A percentile compares a stretch with the other conserved stretches of the same genome.
Evolutionary conservation across 2,329 filamentous ascomycete species (phyloP).

Genomic region (Fusarium sp.): DNA sequence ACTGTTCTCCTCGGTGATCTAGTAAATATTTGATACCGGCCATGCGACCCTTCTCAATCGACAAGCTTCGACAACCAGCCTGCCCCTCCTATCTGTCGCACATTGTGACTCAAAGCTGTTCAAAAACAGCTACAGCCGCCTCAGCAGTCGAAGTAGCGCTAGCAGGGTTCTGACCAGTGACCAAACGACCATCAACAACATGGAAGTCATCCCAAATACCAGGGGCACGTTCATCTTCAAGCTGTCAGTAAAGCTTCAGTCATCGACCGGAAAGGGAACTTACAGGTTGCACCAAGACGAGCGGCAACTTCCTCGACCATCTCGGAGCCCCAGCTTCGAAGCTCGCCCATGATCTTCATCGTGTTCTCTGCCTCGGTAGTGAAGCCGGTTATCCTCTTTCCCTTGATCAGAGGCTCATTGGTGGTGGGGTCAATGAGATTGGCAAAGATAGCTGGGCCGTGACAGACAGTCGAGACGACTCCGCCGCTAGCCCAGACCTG

Average conservation of each 20-base stretch:
- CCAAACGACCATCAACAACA: conserved; percentile 1
- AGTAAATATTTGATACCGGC: fast-evolving
- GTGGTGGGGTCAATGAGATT: conserved; percentile 1
- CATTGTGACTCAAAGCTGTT: not conserved
- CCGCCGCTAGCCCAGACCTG: conserved; percentile 3
- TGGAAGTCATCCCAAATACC: conserved; percentile 17
- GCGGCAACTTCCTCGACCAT: conserved; percentile 4
- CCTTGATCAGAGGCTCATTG: conserved; percentile 15
- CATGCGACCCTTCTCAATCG: fast-evolving
- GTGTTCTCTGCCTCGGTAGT: conserved; percentile 1
- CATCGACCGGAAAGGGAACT: not conserved
- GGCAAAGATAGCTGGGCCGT: conserved; percentile 8
- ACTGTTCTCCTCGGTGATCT: fast-evolving
- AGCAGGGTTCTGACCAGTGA: conserved; percentile 15
- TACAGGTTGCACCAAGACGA: conserved; percentile 12
- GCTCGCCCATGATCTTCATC: conserved; percentile 6
- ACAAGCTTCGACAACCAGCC: not conserved
- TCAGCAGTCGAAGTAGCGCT: conserved; percentile 7
- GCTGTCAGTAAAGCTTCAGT: not conserved
- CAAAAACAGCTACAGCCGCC: conserved; percentile 3
- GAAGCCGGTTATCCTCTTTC: conserved; percentile 5
- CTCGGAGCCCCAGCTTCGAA: not conserved
- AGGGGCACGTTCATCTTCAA: not conserved
- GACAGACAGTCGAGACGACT: conserved; percentile 7
- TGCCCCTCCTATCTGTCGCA: not conserved